A percentile compares a stretch with the other conserved stretches of the same genome.
These are phyloP conservation scores for Teunomyces barrocoloradensis DNA, from an alignment of 805 yeast genomes.

Conservation along the genomic window DNA sequence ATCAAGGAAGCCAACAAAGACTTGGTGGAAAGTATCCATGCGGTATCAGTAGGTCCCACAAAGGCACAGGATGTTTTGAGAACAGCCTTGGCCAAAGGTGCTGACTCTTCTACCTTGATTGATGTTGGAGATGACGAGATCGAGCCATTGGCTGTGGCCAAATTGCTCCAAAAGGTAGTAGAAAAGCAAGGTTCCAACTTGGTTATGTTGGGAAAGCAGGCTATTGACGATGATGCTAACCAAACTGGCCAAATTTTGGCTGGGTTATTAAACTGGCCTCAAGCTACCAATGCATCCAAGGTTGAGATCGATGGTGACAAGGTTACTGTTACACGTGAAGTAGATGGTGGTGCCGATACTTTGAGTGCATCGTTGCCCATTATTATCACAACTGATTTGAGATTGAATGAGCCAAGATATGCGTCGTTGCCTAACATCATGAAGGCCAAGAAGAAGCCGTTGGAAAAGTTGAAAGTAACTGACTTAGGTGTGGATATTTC, in stretches of 20 bases:
- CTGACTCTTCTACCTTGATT: constrained; percentile 77
- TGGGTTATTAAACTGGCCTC: constrained; percentile 92
- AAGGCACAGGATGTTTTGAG: constrained; percentile 87
- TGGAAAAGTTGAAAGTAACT: constrained; percentile 58
- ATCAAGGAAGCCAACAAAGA: constrained; percentile 64
- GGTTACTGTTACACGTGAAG: constrained; percentile 80
- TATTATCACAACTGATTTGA: constrained; percentile 87
- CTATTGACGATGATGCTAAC: constrained; percentile 92
- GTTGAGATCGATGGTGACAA: constrained; percentile 60
- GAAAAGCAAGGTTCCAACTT: constrained; percentile 71
- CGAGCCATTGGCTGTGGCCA: constrained; percentile 90
- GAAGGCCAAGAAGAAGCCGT: constrained; percentile 97
- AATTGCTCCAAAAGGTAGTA: constrained; percentile 70
- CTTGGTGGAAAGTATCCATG: constrained; percentile 78
- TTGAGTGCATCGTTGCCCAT: constrained; percentile 76
- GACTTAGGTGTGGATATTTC: constrained; percentile 69
- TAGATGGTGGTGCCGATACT: constrained; percentile 93
- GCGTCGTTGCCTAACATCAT: constrained; percentile 95
- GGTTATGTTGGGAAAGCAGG: constrained; percentile 91
- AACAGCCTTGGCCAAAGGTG: constrained; percentile 93
- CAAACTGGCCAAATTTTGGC: constrained; percentile 98
- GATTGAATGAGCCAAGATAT: constrained; percentile 92
- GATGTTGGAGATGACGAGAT: constrained; percentile 71
- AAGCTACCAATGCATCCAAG: constrained; percentile 91
- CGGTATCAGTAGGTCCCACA: constrained; percentile 84